Evolutionary conservation across 1,284 basidiomycete species (phyloP).

Genomic region (Vanrija sp.): DNA sequence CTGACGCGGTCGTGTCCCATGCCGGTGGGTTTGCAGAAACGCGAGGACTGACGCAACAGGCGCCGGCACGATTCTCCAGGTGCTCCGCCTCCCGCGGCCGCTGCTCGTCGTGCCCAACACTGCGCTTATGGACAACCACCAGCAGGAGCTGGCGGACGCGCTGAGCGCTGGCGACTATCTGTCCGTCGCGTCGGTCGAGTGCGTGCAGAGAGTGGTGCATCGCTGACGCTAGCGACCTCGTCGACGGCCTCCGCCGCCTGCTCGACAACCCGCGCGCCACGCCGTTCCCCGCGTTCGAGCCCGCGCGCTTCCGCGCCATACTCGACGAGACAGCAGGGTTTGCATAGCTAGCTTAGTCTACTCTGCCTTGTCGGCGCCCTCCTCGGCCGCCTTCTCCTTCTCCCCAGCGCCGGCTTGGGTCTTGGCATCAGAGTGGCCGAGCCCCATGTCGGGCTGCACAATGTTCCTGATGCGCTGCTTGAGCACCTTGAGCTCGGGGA

Average conservation of each 20-base stretch:
- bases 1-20: constrained; percentile 83
- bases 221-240: constrained; percentile 2
- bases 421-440: constrained; percentile 72
- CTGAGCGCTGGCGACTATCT: constrained; percentile 64
- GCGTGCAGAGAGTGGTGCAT: constrained; percentile 8
- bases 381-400: not conserved
- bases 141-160: constrained; percentile 77
- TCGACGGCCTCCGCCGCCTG: not conserved
- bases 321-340: constrained; percentile 16
- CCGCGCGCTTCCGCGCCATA: constrained; percentile 9
- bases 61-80: constrained; percentile 89
- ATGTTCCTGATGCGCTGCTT: constrained; percentile 81
- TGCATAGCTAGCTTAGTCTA: not conserved
- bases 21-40: constrained; percentile 62
- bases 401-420: not conserved
- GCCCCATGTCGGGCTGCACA: constrained; percentile 68
- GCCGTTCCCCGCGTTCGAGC: constrained; percentile 20
- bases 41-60: constrained; percentile 54
- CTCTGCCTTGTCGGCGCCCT: not conserved
- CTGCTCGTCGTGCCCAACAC: constrained; percentile 87
- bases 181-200: constrained; percentile 54
- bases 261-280: not conserved
- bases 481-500: constrained; percentile 68
- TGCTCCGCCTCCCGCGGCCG: constrained; percentile 60
- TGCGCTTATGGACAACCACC: constrained; percentile 87